Conservation (phyloP, 257 asterid genomes). For the Rhazya stricta region DNA sequence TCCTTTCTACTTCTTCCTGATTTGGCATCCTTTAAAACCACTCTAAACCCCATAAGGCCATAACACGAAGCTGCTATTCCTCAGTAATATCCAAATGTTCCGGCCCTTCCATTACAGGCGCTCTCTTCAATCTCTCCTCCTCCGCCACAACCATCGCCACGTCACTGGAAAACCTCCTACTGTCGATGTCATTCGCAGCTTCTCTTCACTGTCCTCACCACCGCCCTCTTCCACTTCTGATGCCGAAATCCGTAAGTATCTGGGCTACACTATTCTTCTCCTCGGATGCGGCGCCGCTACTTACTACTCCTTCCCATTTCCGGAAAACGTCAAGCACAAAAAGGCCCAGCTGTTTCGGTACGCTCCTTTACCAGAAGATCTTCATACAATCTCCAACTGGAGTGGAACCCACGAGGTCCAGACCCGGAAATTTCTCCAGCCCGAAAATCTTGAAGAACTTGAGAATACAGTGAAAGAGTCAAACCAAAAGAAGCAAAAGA, state of each 20-base stretch:
- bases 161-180: conserved; percentile 18
- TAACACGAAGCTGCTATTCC: neutral
- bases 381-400: conserved; percentile 91
- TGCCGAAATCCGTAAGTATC: conserved; percentile 75
- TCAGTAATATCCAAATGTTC: conserved; percentile 43
- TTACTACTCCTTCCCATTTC: conserved; percentile 82
- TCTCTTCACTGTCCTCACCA: conserved; percentile 25
- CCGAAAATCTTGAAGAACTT: conserved; percentile 57
- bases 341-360: conserved; percentile 85
- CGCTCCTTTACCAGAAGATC: conserved; percentile 87
- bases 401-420: conserved; percentile 96
- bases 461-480: conserved; percentile 53
- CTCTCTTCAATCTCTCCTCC: conserved; percentile 41
- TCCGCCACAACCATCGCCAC: conserved; percentile 14
- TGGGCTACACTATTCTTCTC: conserved; percentile 75
- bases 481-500: conserved; percentile 59
- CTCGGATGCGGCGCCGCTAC: conserved; percentile 82
- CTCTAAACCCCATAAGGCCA: conserved; percentile 17
- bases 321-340: conserved; percentile 72
- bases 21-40: conserved; percentile 8
- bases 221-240: conserved; percentile 47
- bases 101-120: conserved; percentile 42
- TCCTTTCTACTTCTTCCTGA: neutral
- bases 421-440: conserved; percentile 78
- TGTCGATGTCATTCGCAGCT: conserved; percentile 13